phyloP scores from a whole-genome alignment of 2,329 filamentous ascomycete species.

The Dothideomycetidae sp. region DNA sequence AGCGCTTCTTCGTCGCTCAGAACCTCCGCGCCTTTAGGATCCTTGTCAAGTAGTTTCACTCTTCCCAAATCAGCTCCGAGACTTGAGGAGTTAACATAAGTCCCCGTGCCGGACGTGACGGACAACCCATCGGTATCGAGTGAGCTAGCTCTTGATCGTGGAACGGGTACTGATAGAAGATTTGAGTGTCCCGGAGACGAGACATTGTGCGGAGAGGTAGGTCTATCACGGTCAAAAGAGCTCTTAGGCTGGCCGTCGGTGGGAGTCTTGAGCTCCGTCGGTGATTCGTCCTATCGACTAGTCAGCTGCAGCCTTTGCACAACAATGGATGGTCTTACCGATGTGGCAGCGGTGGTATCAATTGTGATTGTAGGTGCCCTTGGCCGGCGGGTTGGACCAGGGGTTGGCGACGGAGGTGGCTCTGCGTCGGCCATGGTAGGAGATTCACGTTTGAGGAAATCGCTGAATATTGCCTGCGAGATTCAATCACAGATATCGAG shows the following conservation, averaged over 20 bases:
- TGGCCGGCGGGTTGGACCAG: conserved; percentile 9
- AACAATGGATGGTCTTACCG: conserved; percentile 25
- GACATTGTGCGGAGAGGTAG: conserved; percentile 53
- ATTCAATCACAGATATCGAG: neutral
- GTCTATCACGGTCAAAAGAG: conserved; percentile 49
- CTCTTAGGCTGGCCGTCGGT: conserved; percentile 40
- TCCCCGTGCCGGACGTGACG: conserved; percentile 43
- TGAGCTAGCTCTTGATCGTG: conserved; percentile 50
- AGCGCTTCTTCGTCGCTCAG: conserved; percentile 55
- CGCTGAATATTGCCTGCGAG: neutral
- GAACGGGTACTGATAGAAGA: conserved; percentile 49
- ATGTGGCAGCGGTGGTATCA: conserved; percentile 30
- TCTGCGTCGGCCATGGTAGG: conserved; percentile 7
- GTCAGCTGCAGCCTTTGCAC: neutral
- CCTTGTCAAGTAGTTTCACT: conserved; percentile 18
- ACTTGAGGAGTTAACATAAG: conserved; percentile 38
- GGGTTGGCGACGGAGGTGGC: conserved; percentile 5
- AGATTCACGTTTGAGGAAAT: conserved; percentile 9
- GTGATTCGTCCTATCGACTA: conserved; percentile 7
- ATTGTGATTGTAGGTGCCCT: conserved; percentile 39
- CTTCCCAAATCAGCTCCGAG: conserved; percentile 20
- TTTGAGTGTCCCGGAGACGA: conserved; percentile 48
- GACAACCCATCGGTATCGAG: conserved; percentile 48
- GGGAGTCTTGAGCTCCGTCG: conserved; percentile 17
- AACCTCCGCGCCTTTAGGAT: conserved; percentile 34